These are phyloP conservation scores for Phanerochaete carnosa DNA, from an alignment of 768 basidiomycete species.

Conservation along the genomic window DNA sequence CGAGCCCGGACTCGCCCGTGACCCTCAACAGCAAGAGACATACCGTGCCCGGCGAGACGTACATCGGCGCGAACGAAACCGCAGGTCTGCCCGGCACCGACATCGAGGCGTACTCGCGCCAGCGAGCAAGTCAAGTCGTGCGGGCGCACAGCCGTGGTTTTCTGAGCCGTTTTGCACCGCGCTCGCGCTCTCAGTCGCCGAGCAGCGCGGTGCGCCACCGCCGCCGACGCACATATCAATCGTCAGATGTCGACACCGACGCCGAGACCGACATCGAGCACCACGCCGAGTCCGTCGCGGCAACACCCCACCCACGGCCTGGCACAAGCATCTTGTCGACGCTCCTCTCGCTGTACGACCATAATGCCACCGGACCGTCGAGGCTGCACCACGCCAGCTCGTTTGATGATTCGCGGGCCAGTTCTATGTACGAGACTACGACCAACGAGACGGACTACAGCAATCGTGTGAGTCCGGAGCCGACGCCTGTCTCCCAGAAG, in stretches of 20 bases:
- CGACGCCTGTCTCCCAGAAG: background rate
- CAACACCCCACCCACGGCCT: conserved; percentile 13
- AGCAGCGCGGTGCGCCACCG: background rate
- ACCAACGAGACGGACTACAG: conserved; percentile 8
- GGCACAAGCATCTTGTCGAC: conserved; percentile 63
- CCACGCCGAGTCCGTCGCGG: conserved; percentile 17
- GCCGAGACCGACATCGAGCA: conserved; percentile 19
- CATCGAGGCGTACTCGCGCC: conserved; percentile 30
- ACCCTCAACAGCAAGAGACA: conserved; percentile 25
- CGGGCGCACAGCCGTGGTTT: conserved; percentile 35
- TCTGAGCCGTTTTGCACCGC: conserved; percentile 5
- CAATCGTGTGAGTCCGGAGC: background rate
- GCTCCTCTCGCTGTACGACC: conserved; percentile 60
- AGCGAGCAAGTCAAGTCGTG: conserved; percentile 41
- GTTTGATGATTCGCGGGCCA: conserved; percentile 18
- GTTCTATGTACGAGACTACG: conserved; percentile 9
- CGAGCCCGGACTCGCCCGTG: conserved; percentile 15
- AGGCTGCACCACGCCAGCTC: conserved; percentile 20
- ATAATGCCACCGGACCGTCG: conserved; percentile 22
- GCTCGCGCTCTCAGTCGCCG: conserved; percentile 9
- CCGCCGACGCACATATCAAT: background rate
- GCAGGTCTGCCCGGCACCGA: conserved; percentile 55
- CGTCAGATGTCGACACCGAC: background rate
- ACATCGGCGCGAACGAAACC: conserved; percentile 60
- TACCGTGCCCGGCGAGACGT: conserved; percentile 47